These are phyloP conservation scores for Venturia asperata DNA, from an alignment of 2,329 filamentous ascomycete genomes.

Conservation along the genomic window DNA sequence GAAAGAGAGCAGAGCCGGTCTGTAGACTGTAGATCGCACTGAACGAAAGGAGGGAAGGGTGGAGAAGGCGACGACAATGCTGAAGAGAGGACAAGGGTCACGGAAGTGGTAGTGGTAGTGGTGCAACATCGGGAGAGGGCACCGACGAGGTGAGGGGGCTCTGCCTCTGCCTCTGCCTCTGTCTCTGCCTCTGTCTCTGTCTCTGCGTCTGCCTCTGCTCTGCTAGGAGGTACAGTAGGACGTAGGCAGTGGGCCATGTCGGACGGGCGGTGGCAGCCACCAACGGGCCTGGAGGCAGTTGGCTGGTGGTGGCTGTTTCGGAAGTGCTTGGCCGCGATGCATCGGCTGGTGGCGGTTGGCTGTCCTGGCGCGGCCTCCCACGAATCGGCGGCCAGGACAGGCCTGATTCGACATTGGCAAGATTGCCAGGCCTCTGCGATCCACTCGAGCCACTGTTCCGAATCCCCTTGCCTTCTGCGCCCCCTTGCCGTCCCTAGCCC, in stretches of 20 bases:
- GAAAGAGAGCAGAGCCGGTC: conserved; percentile 9
- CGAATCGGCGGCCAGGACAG: background rate
- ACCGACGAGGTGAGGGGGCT: too few relatives aligned
- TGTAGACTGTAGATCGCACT: conserved; percentile 1
- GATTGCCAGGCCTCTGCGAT: background rate
- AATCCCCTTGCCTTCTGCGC: too few relatives aligned
- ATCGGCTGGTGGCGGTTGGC: background rate
- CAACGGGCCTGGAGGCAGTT: background rate
- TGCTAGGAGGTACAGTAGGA: too few relatives aligned
- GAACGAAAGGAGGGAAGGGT: conserved; percentile 7
- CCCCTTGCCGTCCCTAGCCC: too few relatives aligned
- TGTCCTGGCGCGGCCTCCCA: background rate
- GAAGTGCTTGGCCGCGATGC: background rate
- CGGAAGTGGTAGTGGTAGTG: background rate
- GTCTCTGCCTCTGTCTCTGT: too few relatives aligned
- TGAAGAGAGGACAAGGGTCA: conserved; percentile 6
- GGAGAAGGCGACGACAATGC: background rate
- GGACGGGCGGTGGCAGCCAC: background rate
- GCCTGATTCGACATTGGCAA: background rate
- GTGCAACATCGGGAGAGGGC: background rate
- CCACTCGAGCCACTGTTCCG: too few relatives aligned
- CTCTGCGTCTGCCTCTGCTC: too few relatives aligned
- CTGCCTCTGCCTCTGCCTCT: too few relatives aligned
- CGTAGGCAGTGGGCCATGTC: too few relatives aligned
- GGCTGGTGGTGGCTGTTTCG: conserved; percentile 1